Base-by-base conservation (phyloP, 2,329 filamentous ascomycete genomes). In the Arthrocladium fulminans region DNA sequence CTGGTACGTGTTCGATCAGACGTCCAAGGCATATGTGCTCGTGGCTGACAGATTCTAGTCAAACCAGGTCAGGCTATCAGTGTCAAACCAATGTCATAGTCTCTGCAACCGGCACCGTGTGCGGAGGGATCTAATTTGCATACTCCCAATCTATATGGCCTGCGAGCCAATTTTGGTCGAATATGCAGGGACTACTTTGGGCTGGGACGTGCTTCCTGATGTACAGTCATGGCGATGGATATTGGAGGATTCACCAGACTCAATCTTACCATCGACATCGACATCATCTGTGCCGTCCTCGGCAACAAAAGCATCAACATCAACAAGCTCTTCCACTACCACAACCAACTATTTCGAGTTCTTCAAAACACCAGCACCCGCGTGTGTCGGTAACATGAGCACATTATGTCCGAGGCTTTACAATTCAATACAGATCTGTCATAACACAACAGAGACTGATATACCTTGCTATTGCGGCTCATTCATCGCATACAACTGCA, bases 391-490 rank as follows among this genome's bases (percentile, higher is more conserved):
- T 13, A 6, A 12, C 19, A 43, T 43, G 9, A 25, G 3, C 3
- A 19, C n/a, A 12, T 29, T 43, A 24, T 43, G 40, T 43, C 24
- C 24, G 15, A 25, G 15, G 9, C 20, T 43, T 6, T 43, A 25
- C 40, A 10, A 6, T 10, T 25, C 40, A 20, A 43, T 43, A 25
- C 40, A 27, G 19, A 13, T 27, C 19, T 43, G 40, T 43, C n/a
- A 13, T 24, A 43, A 43, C 24, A 7, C 24, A 3, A 4, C 40
- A 13, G 29, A 7, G 4, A 3, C 8, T 19, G 22, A 25, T 3
- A 25, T n/a, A 12, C 29, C 40, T 9, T 43, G 40, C 24, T 43
- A 43, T 29, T 43, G 40, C 40, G 19, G 29, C 4, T 13, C 40
- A 3, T 43, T 43, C 12, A 29, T 29, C 9, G 20, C 3, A 13